phyloP scores from a whole-genome alignment of 768 basidiomycete species.

The Pulveroboletus sp. region DNA sequence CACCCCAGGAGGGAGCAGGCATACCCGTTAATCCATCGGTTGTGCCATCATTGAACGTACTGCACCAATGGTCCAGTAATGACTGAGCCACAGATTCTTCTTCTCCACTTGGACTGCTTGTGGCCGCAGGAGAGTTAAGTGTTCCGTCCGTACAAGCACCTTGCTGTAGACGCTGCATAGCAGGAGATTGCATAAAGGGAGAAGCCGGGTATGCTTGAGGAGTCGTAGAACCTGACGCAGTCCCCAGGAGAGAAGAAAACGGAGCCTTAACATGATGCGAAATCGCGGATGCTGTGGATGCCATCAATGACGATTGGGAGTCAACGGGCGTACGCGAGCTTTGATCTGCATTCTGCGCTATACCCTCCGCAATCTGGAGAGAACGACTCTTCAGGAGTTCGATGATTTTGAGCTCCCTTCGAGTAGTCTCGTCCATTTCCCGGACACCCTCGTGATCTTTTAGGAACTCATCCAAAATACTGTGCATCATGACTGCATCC shows the following conservation, averaged over 20 bases:
- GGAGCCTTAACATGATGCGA: slow-evolving; percentile 15
- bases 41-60: slow-evolving; percentile 66
- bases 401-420: slow-evolving; percentile 78
- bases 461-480: slow-evolving; percentile 74
- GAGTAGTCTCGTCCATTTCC: slow-evolving; percentile 80
- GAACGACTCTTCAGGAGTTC: slow-evolving; percentile 73
- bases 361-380: slow-evolving; percentile 43
- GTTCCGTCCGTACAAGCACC: slow-evolving; percentile 38
- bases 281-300: slow-evolving; percentile 6
- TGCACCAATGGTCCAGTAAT: slow-evolving; percentile 81
- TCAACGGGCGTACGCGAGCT: slow-evolving; percentile 13
- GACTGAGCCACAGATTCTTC: slow-evolving; percentile 74
- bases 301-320: slow-evolving; percentile 34
- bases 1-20: slow-evolving; percentile 54
- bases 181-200: slow-evolving; percentile 38
- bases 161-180: slow-evolving; percentile 61
- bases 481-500: slow-evolving; percentile 67
- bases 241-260: slow-evolving; percentile 24
- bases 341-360: slow-evolving; percentile 15
- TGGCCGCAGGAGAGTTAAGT: slow-evolving; percentile 54
- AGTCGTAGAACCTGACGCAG: slow-evolving; percentile 16
- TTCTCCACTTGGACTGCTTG: slow-evolving; percentile 67
- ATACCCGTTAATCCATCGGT: slow-evolving; percentile 46
- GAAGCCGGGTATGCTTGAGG: slow-evolving; percentile 26
- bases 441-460: slow-evolving; percentile 46